A percentile compares a stretch with the other conserved stretches of the same genome.
Conservation (phyloP, 192 early-diverging fungal genomes). For the Borealophlyctis nickersoniae region DNA sequence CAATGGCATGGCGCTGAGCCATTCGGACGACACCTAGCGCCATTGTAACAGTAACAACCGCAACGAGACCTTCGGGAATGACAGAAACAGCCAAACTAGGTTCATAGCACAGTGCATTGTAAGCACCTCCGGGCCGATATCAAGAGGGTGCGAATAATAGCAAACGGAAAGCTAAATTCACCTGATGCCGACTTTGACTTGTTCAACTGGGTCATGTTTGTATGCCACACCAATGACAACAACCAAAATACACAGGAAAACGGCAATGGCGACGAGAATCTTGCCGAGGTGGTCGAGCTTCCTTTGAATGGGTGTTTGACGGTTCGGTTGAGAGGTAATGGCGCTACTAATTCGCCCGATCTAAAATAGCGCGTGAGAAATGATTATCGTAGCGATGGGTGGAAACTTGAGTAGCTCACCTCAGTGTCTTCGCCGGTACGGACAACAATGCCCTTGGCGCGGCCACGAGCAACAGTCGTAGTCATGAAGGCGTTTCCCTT, state of each 20-base stretch:
- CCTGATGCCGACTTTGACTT: constrained; percentile 82
- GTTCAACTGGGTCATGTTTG: constrained; percentile 61
- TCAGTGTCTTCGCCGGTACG: constrained; percentile 84
- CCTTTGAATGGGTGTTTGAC: constrained; percentile 48
- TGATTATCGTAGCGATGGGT: too few species aligned
- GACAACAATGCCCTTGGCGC: constrained; percentile 90
- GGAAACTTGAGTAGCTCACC: too few species aligned
- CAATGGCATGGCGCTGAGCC: constrained; percentile 84
- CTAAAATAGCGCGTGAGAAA: constrained; percentile 6
- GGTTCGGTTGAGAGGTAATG: constrained; percentile 55
- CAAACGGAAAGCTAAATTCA: constrained; percentile 16
- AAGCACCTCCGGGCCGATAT: too few species aligned
- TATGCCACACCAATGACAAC: constrained; percentile 79
- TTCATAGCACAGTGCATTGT: too few species aligned
- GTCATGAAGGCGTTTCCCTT: constrained; percentile 97
- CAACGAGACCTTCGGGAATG: constrained; percentile 96
- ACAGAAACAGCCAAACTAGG: constrained; percentile 91
- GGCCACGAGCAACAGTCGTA: constrained; percentile 84
- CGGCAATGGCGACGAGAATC: constrained; percentile 77
- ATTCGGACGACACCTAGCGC: constrained; percentile 93
- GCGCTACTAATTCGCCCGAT: constrained; percentile 93
- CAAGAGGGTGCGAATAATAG: not conserved
- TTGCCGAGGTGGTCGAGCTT: constrained; percentile 76
- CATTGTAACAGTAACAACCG: constrained; percentile 97
- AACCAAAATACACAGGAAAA: constrained; percentile 78